Evolutionary conservation across 2,329 filamentous ascomycete species (phyloP), one percentile per base, ranked within the genome.

Genomic region (Pestalotiopsis sp.): DNA sequence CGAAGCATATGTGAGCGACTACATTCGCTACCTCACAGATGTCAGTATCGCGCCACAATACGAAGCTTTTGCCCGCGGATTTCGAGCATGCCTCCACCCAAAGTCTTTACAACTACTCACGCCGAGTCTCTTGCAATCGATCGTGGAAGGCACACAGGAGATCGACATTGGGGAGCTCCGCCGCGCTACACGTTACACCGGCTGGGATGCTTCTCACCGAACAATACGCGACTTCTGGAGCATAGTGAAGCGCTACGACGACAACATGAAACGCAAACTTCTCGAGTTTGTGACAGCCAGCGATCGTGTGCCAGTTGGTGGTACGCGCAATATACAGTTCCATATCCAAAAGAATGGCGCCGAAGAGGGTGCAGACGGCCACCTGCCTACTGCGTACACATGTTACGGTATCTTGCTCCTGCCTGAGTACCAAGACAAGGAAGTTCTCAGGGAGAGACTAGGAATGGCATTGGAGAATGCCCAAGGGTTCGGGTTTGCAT

Each of bases 201-300:
- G 93, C 14, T 98, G 93, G 85, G 88, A 91, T 60, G 83, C 89
- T 0, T 84, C 83, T 0, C 91, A 96, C 72, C 88, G 84, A 14
- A 89, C 91, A 1, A 90, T 99, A 57, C 83, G 84, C 27, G 89
- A 92, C 73, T 98, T 99, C 78, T 99, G 96, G 96, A 85, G 85
- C 13, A 87, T 98, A 7, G 92, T 97, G 1, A 87, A 87, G 72
- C 80, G 78, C 45, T 96, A 89, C 76, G 86, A 89, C 69, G 85
- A 91, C 17, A 84, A 87, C 59, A 92, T 95, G 84, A 92, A 92
- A 80, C 88, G 90, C 66, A 90, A 89, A 74, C 82, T 99, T 41
- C 85, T 99, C 40, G 94, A 98, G 78, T 99, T 99, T 76, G 95
- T 99, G 38, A 99, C 96, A 14, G 95, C 95, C 0, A 95, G 91